Evolutionary conservation across 257 asterid genomes (phyloP).

Genomic region (Oldenlandia corymbosa): DNA sequence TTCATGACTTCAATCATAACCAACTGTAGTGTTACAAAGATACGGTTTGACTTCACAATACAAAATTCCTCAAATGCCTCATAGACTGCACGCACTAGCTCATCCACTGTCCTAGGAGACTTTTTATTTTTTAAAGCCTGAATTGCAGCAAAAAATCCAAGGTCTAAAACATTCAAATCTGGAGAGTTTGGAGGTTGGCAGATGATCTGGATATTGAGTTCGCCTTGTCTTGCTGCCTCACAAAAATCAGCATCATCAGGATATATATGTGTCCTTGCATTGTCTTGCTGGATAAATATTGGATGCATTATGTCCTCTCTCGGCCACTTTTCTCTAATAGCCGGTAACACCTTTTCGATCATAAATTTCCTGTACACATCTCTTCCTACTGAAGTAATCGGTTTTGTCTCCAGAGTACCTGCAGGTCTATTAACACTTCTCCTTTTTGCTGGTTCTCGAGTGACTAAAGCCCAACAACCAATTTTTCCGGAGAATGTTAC

Average conservation of each 20-base stretch:
- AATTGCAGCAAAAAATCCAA: background rate
- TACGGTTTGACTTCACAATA: too few species aligned
- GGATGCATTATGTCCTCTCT: background rate
- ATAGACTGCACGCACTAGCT: too few species aligned
- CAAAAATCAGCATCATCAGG: background rate
- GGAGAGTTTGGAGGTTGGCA: background rate
- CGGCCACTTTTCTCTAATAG: conserved; percentile 8
- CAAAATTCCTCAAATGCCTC: too few species aligned
- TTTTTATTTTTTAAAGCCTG: background rate
- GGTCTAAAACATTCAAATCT: background rate
- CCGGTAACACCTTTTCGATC: conserved; percentile 6
- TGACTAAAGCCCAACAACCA: background rate
- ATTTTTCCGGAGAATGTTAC: too few species aligned
- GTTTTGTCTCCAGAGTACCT: background rate
- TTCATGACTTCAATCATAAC: too few species aligned
- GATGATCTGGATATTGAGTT: background rate
- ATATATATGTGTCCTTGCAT: conserved; percentile 5
- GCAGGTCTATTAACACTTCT: conserved; percentile 5
- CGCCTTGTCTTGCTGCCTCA: background rate
- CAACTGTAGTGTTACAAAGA: too few species aligned
- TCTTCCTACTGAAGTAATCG: background rate
- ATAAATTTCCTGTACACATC: background rate
- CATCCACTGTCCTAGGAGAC: too few species aligned
- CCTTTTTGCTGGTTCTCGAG: conserved; percentile 5
- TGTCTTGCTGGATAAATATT: conserved; percentile 6